Percentiles rank a stretch among this genome's conserved stretches.
These are phyloP conservation scores for Debaryomycetaceae sp. DNA, from an alignment of 1,139 yeast genomes.

Conservation along the genomic window DNA sequence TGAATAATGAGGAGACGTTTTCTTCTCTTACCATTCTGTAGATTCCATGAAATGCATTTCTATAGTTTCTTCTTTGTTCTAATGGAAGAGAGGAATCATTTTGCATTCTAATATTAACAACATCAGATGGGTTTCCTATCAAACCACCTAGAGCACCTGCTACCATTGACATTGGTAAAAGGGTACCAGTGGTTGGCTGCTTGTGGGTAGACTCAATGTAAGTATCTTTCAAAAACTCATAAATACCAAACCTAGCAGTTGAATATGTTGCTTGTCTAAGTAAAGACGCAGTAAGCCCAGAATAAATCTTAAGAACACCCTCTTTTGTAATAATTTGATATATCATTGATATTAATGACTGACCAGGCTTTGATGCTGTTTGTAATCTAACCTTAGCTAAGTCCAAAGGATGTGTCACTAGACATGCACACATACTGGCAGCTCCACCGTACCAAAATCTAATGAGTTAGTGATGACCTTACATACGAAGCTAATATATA, in stretches of 20 bases:
- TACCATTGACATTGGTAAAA: constrained; percentile 76
- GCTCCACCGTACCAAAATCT: constrained; percentile 56
- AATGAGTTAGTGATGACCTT: constrained; percentile 1
- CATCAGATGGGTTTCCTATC: constrained; percentile 86
- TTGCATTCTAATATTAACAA: constrained; percentile 88
- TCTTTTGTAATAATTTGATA: constrained; percentile 57
- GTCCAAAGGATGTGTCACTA: constrained; percentile 71
- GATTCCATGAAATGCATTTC: constrained; percentile 77
- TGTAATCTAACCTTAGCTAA: constrained; percentile 83
- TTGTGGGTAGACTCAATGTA: constrained; percentile 32
- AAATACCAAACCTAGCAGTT: constrained; percentile 79
- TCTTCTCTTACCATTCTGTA: constrained; percentile 59
- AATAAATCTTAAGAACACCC: constrained; percentile 67
- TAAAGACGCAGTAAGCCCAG: constrained; percentile 78
- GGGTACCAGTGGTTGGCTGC: constrained; percentile 35
- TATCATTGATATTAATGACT: constrained; percentile 60
- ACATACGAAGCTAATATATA: not conserved
- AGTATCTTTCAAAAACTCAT: constrained; percentile 68
- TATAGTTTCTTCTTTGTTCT: constrained; percentile 68
- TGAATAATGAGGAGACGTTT: constrained; percentile 56
- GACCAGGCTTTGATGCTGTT: constrained; percentile 64
- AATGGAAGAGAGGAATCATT: constrained; percentile 72
- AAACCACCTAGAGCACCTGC: constrained; percentile 83
- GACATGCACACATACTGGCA: constrained; percentile 65
- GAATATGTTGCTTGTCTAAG: constrained; percentile 88